phyloP scores from a whole-genome alignment of 2,329 filamentous ascomycete species.

The Cladosporium sp. region DNA sequence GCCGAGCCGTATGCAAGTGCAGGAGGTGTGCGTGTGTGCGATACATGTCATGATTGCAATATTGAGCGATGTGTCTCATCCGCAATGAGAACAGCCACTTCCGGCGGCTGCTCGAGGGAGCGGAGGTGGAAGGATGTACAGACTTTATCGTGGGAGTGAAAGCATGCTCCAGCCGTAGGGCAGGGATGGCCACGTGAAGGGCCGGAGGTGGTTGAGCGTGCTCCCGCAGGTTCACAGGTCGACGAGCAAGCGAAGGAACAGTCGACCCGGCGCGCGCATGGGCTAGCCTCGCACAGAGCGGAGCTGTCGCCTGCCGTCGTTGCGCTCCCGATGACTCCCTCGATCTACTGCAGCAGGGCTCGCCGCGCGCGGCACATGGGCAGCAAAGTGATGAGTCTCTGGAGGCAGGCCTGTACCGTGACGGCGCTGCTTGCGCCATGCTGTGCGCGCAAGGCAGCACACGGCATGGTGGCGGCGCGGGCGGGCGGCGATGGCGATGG shows the following conservation, averaged over 20 bases:
- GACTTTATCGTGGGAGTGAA: too few species aligned
- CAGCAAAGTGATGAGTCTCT: neutral
- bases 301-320: conserved; percentile 9
- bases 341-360: too few species aligned
- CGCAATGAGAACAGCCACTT: too few species aligned
- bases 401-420: neutral
- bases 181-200: too few species aligned
- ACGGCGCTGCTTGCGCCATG: neutral
- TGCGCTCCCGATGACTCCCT: neutral
- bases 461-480: neutral
- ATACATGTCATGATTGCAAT: too few species aligned
- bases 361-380: neutral
- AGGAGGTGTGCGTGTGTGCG: neutral
- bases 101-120: too few species aligned
- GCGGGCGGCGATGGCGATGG: conserved; percentile 1
- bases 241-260: conserved; percentile 5
- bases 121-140: too few species aligned
- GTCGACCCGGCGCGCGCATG: conserved; percentile 2
- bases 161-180: too few species aligned
- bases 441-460: neutral
- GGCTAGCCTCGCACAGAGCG: neutral
- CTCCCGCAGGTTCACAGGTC: neutral
- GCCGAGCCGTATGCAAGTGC: neutral
- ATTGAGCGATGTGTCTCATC: too few species aligned
- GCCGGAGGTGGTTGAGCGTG: neutral